A percentile compares a stretch with the other conserved stretches of the same genome.
phyloP scores from a whole-genome alignment of 495 filamentous ascomycete genomes.

The Corynascus novoguineensis region DNA sequence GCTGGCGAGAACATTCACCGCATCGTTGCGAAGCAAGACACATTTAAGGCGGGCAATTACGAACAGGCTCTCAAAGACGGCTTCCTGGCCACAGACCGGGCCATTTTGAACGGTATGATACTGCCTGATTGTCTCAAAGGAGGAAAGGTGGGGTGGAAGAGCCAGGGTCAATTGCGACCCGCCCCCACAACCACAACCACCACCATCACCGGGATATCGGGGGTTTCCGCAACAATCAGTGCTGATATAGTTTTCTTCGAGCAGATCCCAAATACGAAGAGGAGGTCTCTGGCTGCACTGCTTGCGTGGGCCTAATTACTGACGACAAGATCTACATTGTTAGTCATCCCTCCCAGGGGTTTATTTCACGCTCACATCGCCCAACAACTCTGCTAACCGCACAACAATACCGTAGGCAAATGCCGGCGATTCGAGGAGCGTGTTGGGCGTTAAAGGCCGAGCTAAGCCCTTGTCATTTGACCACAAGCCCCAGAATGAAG shows the following conservation, averaged over 20 bases:
- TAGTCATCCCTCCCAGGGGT: slow-evolving; percentile 23
- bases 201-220: neutral
- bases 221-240: neutral
- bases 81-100: slow-evolving; percentile 91
- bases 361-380: too few relatives aligned
- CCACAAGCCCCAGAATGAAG: slow-evolving; percentile 98
- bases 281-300: slow-evolving; percentile 96
- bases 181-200: slow-evolving; percentile 2
- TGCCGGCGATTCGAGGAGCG: slow-evolving; percentile 89
- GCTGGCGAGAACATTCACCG: slow-evolving; percentile 89
- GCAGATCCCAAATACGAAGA: slow-evolving; percentile 93
- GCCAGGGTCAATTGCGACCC: neutral
- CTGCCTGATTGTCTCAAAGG: slow-evolving; percentile 15
- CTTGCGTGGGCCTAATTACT: slow-evolving; percentile 81
- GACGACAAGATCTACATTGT: slow-evolving; percentile 93
- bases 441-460: slow-evolving; percentile 90
- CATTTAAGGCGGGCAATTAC: slow-evolving; percentile 84
- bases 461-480: slow-evolving; percentile 96
- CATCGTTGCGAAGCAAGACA: slow-evolving; percentile 88
- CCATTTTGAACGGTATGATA: slow-evolving; percentile 81
- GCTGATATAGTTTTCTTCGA: slow-evolving; percentile 23
- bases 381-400: slow-evolving; percentile 20
- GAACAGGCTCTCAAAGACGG: slow-evolving; percentile 96
- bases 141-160: slow-evolving; percentile 13
- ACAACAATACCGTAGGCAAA: slow-evolving; percentile 61